phyloP scores from a whole-genome alignment of 331 rosid genomes.

The Malus hybrid region DNA sequence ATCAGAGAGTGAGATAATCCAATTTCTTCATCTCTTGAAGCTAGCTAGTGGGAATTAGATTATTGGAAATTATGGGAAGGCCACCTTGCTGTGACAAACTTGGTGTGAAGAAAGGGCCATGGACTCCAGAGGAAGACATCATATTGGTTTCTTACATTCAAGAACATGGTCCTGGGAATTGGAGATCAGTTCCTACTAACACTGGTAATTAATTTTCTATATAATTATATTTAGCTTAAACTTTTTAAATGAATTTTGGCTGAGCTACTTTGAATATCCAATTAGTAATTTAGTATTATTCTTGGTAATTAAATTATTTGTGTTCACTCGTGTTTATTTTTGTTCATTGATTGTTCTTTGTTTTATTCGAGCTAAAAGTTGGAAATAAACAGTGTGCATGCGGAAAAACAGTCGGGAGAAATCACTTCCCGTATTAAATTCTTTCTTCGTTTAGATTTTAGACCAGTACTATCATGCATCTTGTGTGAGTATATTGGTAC shows the following conservation, averaged over 20 bases:
- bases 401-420: no score
- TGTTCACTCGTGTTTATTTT: no score
- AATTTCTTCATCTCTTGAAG: not conserved
- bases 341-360: no score
- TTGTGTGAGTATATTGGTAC: not conserved
- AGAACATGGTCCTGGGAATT: slow-evolving; percentile 82
- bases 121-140: slow-evolving; percentile 98
- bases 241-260: no score
- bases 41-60: not conserved
- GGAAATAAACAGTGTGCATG: no score
- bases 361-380: no score
- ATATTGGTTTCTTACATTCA: slow-evolving; percentile 84
- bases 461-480: not conserved
- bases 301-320: no score
- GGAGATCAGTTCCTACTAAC: slow-evolving; percentile 87
- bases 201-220: slow-evolving; percentile 32
- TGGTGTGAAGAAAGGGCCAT: slow-evolving; percentile 84
- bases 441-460: not conserved
- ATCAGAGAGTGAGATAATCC: not conserved
- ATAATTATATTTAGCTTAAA: no score
- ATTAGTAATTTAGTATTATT: no score
- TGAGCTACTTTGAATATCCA: no score
- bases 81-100: slow-evolving; percentile 82
- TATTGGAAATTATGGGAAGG: slow-evolving; percentile 52
- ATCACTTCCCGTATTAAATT: not conserved